These are phyloP conservation scores for Aspergillus diversus DNA, from an alignment of 495 filamentous ascomycete species.

Conservation along the genomic window DNA sequence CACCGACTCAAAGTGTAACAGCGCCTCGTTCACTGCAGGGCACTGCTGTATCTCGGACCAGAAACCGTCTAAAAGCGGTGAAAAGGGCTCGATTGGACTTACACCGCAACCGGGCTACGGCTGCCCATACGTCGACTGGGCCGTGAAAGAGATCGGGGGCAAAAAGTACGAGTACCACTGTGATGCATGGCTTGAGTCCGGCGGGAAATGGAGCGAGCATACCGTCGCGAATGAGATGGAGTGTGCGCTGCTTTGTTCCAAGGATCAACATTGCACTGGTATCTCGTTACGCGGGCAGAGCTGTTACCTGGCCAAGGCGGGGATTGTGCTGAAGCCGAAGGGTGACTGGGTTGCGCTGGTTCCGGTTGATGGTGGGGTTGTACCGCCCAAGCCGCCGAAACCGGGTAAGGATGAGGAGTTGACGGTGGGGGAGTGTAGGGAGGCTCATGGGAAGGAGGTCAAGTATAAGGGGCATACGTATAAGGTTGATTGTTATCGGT, in stretches of 20 bases:
- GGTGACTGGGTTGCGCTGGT: conserved; percentile 6
- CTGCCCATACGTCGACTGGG: conserved; percentile 7
- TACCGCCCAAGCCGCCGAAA: neutral
- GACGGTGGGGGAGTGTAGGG: neutral
- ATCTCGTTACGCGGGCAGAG: conserved; percentile 1
- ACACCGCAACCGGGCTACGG: neutral
- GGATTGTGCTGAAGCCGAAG: neutral
- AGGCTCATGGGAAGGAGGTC: neutral
- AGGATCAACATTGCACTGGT: conserved; percentile 4
- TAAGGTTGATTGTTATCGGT: conserved; percentile 1
- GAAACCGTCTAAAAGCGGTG: neutral
- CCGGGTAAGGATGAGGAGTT: neutral
- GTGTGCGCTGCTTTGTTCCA: conserved; percentile 3
- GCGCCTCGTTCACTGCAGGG: neutral
- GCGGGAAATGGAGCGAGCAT: neutral
- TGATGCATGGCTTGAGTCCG: conserved; percentile 4
- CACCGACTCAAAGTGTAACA: neutral
- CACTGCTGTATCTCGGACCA: conserved; percentile 2
- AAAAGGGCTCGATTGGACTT: neutral
- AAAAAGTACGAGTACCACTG: conserved; percentile 7
- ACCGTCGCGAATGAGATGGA: conserved; percentile 2
- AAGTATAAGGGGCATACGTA: conserved; percentile 4
- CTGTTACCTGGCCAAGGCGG: neutral
- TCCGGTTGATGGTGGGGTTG: neutral
- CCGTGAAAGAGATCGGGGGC: conserved; percentile 8